A percentile compares a stretch with the other conserved stretches of the same genome.
These are phyloP conservation scores for Ophiostoma ips DNA, from an alignment of 2,329 filamentous ascomycete genomes.

Conservation along the genomic window DNA sequence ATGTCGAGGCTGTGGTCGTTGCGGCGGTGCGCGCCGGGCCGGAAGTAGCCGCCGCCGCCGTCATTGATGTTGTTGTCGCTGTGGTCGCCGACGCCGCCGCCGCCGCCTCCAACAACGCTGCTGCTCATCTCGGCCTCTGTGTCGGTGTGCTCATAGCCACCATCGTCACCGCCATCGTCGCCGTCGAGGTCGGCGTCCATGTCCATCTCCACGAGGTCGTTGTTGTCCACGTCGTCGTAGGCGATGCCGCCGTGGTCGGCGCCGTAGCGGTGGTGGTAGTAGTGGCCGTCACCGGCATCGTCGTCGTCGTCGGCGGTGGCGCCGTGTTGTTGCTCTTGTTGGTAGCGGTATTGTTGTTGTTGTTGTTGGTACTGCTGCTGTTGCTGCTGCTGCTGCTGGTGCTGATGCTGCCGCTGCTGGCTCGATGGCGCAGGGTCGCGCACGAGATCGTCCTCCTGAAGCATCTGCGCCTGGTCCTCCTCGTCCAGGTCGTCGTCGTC, in stretches of 20 bases:
- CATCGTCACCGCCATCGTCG: conserved; percentile 31
- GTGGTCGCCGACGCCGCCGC: neutral
- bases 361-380: neutral
- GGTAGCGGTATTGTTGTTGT: neutral
- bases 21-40: conserved; percentile 19
- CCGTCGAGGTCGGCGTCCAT: conserved; percentile 60
- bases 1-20: conserved; percentile 42
- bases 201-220: conserved; percentile 29
- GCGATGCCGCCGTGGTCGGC: neutral
- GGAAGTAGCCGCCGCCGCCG: neutral
- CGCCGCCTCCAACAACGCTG: conserved; percentile 6
- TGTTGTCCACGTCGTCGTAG: conserved; percentile 2
- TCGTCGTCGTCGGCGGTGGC: neutral
- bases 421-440: conserved; percentile 13
- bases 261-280: neutral
- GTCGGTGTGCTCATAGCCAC: conserved; percentile 64
- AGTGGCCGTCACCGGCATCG: neutral
- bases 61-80: neutral
- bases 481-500: conserved; percentile 40
- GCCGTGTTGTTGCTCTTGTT: conserved; percentile 1
- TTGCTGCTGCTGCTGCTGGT: neutral
- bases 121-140: conserved; percentile 50
- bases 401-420: neutral
- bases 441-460: conserved; percentile 48
- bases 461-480: conserved; percentile 41